Percentiles rank a stretch among this genome's conserved stretches.
Conservation (phyloP, 2,329 filamentous ascomycete genomes). For the Aspergillus novofumigatus region DNA sequence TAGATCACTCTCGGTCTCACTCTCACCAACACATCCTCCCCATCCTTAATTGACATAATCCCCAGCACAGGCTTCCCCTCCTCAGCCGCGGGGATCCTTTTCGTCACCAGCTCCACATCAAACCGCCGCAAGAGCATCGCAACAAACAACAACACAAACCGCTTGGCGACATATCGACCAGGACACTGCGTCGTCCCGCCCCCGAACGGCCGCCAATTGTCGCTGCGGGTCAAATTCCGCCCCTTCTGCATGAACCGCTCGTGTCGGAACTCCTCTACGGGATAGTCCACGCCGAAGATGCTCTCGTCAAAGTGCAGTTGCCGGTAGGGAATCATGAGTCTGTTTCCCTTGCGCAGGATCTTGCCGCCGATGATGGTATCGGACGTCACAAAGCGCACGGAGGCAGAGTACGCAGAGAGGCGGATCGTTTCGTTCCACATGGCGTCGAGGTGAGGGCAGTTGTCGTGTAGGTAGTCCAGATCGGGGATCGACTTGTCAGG, state of each 20-base stretch:
- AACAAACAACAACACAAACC: constrained; percentile 2
- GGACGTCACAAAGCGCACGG: background rate
- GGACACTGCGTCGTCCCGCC: background rate
- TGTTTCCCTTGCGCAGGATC: background rate
- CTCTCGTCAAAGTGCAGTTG: background rate
- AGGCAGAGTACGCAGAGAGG: background rate
- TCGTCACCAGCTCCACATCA: constrained; percentile 9
- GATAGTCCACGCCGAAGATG: background rate
- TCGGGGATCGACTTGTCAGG: background rate
- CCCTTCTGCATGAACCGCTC: background rate
- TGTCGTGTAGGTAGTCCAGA: background rate
- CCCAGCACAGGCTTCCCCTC: constrained; percentile 9
- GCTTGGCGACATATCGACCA: background rate
- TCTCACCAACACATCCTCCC: background rate
- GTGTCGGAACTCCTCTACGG: background rate
- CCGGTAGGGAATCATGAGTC: background rate
- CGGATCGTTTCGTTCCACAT: background rate
- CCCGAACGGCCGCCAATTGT: background rate
- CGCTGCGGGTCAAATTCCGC: background rate
- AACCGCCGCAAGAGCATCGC: background rate
- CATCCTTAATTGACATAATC: background rate
- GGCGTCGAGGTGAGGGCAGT: background rate
- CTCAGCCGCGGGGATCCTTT: constrained; percentile 7
- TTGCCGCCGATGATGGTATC: background rate
- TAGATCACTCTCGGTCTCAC: background rate